Conservation (phyloP, 768 basidiomycete genomes). For the Leucocoprinus sp. region DNA sequence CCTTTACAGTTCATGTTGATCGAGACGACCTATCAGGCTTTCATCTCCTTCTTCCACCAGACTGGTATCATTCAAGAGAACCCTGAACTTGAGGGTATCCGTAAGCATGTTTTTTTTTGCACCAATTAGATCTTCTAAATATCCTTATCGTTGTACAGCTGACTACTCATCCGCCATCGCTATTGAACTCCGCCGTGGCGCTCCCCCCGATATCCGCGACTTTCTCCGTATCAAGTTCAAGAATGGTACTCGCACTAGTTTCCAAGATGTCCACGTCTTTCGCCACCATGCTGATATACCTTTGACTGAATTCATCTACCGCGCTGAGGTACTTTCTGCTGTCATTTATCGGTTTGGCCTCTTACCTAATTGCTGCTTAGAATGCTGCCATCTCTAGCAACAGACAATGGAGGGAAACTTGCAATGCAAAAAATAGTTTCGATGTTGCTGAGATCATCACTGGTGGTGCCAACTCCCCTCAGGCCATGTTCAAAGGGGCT, state of each 20-base stretch:
- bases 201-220: conserved; percentile 68
- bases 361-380: conserved; percentile 18
- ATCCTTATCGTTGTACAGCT: conserved; percentile 34
- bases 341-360: not conserved
- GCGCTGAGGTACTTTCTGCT: conserved; percentile 49
- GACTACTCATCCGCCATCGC: conserved; percentile 67
- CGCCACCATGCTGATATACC: conserved; percentile 71
- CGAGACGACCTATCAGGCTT: conserved; percentile 82
- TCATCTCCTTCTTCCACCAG: conserved; percentile 82
- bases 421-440: conserved; percentile 23
- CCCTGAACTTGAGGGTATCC: conserved; percentile 55
- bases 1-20: conserved; percentile 73
- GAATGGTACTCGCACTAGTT: conserved; percentile 64
- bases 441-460: conserved; percentile 19
- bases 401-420: conserved; percentile 44
- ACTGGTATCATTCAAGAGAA: conserved; percentile 51
- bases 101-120: conserved; percentile 30
- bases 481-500: conserved; percentile 28
- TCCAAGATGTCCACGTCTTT: conserved; percentile 65
- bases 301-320: conserved; percentile 80
- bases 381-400: conserved; percentile 47
- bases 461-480: conserved; percentile 16
- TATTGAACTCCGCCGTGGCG: conserved; percentile 72
- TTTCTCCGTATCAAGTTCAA: conserved; percentile 81
- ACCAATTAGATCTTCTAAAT: not conserved